phyloP scores from a whole-genome alignment of 1,139 yeast species.

The Lodderomyces theae region DNA sequence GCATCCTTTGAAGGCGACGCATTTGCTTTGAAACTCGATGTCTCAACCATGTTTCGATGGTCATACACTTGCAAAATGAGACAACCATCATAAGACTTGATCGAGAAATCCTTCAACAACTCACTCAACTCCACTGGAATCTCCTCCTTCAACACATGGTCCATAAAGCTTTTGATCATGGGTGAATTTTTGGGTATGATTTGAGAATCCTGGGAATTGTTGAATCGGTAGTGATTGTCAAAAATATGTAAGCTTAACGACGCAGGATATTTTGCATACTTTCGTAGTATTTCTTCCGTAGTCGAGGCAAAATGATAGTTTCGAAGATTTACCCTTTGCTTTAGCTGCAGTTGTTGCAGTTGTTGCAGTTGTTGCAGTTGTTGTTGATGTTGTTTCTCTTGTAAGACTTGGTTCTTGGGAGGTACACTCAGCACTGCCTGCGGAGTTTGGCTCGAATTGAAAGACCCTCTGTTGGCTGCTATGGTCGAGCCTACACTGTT shows the following conservation, averaged over 20 bases:
- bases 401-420: not conserved
- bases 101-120: conserved; percentile 80
- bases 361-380: conserved; percentile 13
- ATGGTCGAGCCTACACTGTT: not conserved
- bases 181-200: conserved; percentile 79
- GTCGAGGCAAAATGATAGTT: conserved; percentile 66
- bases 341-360: conserved; percentile 20
- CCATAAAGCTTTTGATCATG: conserved; percentile 74
- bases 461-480: not conserved
- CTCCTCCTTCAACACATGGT: conserved; percentile 73
- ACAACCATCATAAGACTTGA: conserved; percentile 85
- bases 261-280: conserved; percentile 76
- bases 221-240: conserved; percentile 83
- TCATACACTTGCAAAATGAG: conserved; percentile 80
- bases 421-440: not conserved
- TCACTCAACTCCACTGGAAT: conserved; percentile 91
- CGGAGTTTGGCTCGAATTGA: not conserved
- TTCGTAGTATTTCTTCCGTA: conserved; percentile 69
- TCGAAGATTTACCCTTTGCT: conserved; percentile 33
- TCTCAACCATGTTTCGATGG: conserved; percentile 46
- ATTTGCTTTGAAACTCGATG: conserved; percentile 13
- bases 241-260: conserved; percentile 86
- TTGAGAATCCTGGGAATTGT: conserved; percentile 65
- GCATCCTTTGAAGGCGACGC: conserved; percentile 10
- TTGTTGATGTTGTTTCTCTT: conserved; percentile 9